Percentiles rank a stretch among this genome's conserved stretches.
Evolutionary conservation across 805 yeast genomes (phyloP).

Genomic region (Kazachstania psychrophila): DNA sequence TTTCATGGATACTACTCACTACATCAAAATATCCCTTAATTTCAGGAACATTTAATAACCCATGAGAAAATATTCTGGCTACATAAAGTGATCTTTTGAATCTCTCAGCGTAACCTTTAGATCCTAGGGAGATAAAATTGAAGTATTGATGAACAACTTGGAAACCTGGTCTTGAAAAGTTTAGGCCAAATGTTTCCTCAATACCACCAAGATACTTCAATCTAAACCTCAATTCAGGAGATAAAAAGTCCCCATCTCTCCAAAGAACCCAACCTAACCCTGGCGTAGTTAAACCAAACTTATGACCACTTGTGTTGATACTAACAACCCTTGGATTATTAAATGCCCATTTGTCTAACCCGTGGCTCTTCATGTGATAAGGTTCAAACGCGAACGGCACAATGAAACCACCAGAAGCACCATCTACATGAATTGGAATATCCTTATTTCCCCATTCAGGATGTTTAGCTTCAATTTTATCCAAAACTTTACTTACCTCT

Average conservation of each 20-base stretch:
- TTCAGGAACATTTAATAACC: constrained; percentile 49
- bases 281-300: constrained; percentile 82
- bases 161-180: constrained; percentile 88
- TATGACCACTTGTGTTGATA: constrained; percentile 87
- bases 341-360: constrained; percentile 60
- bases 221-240: constrained; percentile 65
- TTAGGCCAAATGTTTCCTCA: constrained; percentile 78
- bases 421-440: constrained; percentile 86
- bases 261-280: constrained; percentile 92
- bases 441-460: constrained; percentile 33
- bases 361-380: constrained; percentile 30
- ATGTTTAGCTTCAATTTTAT: constrained; percentile 42
- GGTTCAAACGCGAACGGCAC: constrained; percentile 79
- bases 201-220: constrained; percentile 79
- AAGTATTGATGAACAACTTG: constrained; percentile 84
- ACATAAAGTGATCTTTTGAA: constrained; percentile 58
- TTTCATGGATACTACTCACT: constrained; percentile 69
- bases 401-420: constrained; percentile 83
- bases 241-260: constrained; percentile 55
- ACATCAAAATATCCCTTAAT: constrained; percentile 59
- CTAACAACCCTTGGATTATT: constrained; percentile 65
- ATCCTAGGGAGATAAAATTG: constrained; percentile 65
- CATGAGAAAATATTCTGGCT: constrained; percentile 48
- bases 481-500: constrained; percentile 52
- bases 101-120: constrained; percentile 55